Evolutionary conservation across 805 yeast species (phyloP), one percentile per base, ranked within the genome.

Genomic region (Candida piceae): DNA sequence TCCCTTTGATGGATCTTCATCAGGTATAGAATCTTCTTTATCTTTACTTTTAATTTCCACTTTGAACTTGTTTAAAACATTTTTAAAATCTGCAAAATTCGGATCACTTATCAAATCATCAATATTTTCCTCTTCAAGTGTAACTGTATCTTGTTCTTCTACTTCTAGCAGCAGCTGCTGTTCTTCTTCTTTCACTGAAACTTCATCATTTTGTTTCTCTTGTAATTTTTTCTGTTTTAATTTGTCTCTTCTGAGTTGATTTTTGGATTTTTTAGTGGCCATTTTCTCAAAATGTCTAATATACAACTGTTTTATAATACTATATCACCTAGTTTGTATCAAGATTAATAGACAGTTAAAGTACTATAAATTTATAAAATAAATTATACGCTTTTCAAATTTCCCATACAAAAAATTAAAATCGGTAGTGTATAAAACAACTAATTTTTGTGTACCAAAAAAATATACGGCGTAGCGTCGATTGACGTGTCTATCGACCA

Each of bases 201-300:
- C n/a, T n/a, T n/a, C n/a, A n/a, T n/a, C n/a, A n/a, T n/a, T 8
- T 16, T 23, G 19, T 29, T 15, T 6, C 10, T 16, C 29, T n/a
- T 17, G 34, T 48, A 12, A 39, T 34, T 40, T 49, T 38, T 39
- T 41, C 32, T 27, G 51, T 50, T 73, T 74, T 5, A 70, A 72
- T 43, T 59, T 59, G 43, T 70, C 79, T 39, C 82, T 57, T 38
- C 82, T 56, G 17, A 72, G 49, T 52, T 74, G 80, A 52, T 76
- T 76, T 59, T 74, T 76, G 7, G 74, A 60, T 42, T 74, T 62
- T 42, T 64, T 68, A 7, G 36, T 40, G 26, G 40, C 21, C 38
- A 35, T 35, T 15, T 13, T n/a, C n/a, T n/a, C n/a, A n/a, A n/a
- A n/a, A n/a, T n/a, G n/a, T n/a, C n/a, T n/a, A n/a, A n/a, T n/a